Conservation (phyloP, 164 flowering plant genomes). For the Stephania yunnanensis region DNA sequence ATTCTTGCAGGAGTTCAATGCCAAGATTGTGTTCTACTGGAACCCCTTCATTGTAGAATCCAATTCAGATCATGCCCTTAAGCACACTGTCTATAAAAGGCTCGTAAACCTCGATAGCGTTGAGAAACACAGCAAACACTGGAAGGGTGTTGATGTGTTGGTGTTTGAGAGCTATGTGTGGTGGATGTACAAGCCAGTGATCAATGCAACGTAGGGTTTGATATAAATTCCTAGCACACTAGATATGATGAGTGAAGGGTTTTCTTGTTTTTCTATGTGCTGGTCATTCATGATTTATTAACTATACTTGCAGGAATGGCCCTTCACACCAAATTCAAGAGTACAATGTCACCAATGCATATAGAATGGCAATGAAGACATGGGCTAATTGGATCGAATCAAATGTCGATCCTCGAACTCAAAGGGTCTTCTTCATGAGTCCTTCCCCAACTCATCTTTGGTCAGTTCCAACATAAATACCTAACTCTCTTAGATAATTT, state of each 20-base stretch:
- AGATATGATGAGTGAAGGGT: not conserved
- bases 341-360: slow-evolving; percentile 73
- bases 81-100: slow-evolving; percentile 65
- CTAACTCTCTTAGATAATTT: too few species aligned
- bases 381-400: slow-evolving; percentile 88
- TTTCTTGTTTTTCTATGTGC: not conserved
- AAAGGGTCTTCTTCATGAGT: slow-evolving; percentile 75
- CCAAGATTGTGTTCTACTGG: slow-evolving; percentile 79
- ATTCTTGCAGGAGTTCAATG: slow-evolving; percentile 58
- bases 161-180: slow-evolving; percentile 91
- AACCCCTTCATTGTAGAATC: slow-evolving; percentile 94
- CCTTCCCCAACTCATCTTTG: slow-evolving; percentile 90
- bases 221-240: not conserved
- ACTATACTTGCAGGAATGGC: slow-evolving; percentile 37
- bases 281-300: not conserved
- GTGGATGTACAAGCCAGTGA: slow-evolving; percentile 89
- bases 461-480: slow-evolving; percentile 33
- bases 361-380: slow-evolving; percentile 62
- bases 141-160: slow-evolving; percentile 70
- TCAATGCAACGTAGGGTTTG: slow-evolving; percentile 71
- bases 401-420: slow-evolving; percentile 47
- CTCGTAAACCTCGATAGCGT: slow-evolving; percentile 77
- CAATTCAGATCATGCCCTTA: slow-evolving; percentile 82
- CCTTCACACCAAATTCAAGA: slow-evolving; percentile 37
- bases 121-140: slow-evolving; percentile 60